phyloP scores from a whole-genome alignment of 306 rosid species.

The Dryas octopetala region DNA sequence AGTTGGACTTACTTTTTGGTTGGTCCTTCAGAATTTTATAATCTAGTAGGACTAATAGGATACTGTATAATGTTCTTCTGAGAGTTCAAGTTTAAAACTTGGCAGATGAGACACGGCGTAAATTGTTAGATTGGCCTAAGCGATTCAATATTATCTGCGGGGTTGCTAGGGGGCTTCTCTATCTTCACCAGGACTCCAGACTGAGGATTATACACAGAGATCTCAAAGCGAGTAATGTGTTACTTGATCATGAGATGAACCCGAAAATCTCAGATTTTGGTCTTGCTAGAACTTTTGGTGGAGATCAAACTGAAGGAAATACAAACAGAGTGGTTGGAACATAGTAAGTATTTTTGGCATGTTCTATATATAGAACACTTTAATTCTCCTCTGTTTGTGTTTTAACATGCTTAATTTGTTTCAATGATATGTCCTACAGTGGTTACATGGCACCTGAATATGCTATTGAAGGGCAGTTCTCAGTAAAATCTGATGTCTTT shows the following conservation, averaged over 20 bases:
- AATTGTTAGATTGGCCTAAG: conserved; percentile 46
- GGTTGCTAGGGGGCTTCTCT: conserved; percentile 56
- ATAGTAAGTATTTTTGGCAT: conserved; percentile 40
- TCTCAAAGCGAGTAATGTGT: conserved; percentile 56
- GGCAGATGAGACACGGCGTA: conserved; percentile 14
- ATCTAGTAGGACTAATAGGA: background rate
- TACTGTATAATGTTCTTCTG: background rate
- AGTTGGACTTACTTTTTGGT: conserved; percentile 45
- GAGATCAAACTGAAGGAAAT: conserved; percentile 52
- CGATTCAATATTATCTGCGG: conserved; percentile 53
- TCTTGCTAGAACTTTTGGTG: conserved; percentile 49
- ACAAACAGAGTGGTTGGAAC: conserved; percentile 65
- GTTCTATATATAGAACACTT: background rate
- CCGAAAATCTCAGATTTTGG: conserved; percentile 72
- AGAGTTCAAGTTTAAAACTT: background rate
- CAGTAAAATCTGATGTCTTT: conserved; percentile 36
- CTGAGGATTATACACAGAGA: conserved; percentile 60
- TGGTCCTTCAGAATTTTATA: background rate
- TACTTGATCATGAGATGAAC: conserved; percentile 43
- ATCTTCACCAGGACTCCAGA: conserved; percentile 65
- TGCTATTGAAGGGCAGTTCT: conserved; percentile 31
- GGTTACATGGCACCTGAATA: conserved; percentile 43
- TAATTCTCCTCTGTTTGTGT: background rate
- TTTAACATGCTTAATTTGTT: background rate
- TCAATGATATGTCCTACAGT: conserved; percentile 1